These are phyloP conservation scores for Leucogyrophana mollusca DNA, from an alignment of 768 basidiomycete genomes.

Conservation along the genomic window DNA sequence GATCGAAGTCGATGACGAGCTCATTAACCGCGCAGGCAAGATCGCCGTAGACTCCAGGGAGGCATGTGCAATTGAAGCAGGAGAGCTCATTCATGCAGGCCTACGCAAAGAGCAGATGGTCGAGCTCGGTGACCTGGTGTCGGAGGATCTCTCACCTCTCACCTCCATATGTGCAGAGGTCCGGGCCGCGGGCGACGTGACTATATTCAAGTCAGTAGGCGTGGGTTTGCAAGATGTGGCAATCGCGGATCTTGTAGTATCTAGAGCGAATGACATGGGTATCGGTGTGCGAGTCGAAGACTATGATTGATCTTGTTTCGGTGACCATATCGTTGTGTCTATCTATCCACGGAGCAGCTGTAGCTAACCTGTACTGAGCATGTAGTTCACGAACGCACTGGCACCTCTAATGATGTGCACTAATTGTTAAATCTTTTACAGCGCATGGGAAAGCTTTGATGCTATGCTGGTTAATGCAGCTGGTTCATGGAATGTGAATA, in stretches of 20 bases:
- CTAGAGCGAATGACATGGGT: constrained; percentile 52
- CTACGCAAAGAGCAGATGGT: constrained; percentile 40
- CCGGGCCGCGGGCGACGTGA: constrained; percentile 46
- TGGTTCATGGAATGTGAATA: background rate
- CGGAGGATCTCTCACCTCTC: constrained; percentile 8
- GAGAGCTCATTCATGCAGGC: constrained; percentile 69
- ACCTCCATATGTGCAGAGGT: constrained; percentile 9
- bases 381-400: background rate
- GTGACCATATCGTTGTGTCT: no score
- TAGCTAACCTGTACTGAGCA: no score
- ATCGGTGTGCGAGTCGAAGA: constrained; percentile 48
- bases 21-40: constrained; percentile 53
- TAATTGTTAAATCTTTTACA: background rate
- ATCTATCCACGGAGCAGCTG: no score
- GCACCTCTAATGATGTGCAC: background rate
- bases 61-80: constrained; percentile 76
- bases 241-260: constrained; percentile 68
- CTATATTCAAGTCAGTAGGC: constrained; percentile 88
- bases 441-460: background rate
- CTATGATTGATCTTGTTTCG: constrained; percentile 46
- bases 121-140: constrained; percentile 70
- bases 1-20: constrained; percentile 65
- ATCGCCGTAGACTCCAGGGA: constrained; percentile 74
- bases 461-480: background rate
- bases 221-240: constrained; percentile 86